Conservation (phyloP, 179 eudicot species). For the Nepenthes alata region DNA sequence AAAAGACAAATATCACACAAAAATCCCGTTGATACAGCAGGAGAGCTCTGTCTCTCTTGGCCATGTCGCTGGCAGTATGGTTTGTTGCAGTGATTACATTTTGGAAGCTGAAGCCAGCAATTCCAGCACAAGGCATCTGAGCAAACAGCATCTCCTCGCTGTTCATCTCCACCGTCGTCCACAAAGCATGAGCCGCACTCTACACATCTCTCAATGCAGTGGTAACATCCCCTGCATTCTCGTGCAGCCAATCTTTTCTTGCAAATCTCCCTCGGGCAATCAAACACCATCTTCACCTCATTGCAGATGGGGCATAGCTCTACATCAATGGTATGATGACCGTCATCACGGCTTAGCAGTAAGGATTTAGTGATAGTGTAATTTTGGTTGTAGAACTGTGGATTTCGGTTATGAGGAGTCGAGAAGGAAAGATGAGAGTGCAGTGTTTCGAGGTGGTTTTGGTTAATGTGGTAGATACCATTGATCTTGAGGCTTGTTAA, state of each 20-base stretch:
- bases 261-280: constrained; percentile 41
- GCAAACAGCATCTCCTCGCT: constrained; percentile 38
- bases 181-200: constrained; percentile 47
- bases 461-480: constrained; percentile 42
- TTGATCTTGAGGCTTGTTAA: constrained; percentile 29
- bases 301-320: constrained; percentile 52
- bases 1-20: constrained; percentile 35
- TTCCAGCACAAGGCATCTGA: constrained; percentile 35
- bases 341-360: constrained; percentile 3
- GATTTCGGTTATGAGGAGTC: constrained; percentile 4
- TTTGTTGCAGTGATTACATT: constrained; percentile 58
- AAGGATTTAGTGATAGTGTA: neutral
- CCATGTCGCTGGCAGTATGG: constrained; percentile 49
- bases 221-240: constrained; percentile 42
- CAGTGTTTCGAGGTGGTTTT: constrained; percentile 36
- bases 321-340: constrained; percentile 26
- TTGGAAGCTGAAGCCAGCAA: constrained; percentile 57
- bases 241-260: neutral
- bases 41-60: neutral
- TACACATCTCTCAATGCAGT: constrained; percentile 53
- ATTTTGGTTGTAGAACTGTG: constrained; percentile 18
- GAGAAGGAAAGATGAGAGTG: constrained; percentile 15
- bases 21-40: constrained; percentile 17
- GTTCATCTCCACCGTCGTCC: constrained; percentile 16
- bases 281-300: constrained; percentile 43